phyloP scores from a whole-genome alignment of 441 rosid genomes.

The Adansonia madagascariensis region DNA sequence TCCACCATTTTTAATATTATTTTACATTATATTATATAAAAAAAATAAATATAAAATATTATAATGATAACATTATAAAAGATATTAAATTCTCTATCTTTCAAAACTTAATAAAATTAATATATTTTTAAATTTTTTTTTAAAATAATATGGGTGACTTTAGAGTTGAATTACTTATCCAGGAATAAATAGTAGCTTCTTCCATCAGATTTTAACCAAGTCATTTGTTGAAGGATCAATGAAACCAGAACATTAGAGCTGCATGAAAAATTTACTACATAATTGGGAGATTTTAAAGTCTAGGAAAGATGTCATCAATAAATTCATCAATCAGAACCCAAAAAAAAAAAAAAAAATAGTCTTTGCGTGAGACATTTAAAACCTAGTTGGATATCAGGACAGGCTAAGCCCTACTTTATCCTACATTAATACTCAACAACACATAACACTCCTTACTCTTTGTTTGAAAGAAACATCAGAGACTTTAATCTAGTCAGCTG shows the following conservation, averaged over 20 bases:
- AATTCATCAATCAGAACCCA: not conserved
- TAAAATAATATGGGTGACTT: too few species aligned
- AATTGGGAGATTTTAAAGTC: not conserved
- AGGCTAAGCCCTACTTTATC: conserved; percentile 25
- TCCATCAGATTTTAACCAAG: not conserved
- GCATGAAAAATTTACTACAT: not conserved
- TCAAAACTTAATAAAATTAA: too few species aligned
- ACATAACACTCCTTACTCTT: not conserved
- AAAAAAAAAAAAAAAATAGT: not conserved
- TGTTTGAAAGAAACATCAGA: conserved; percentile 20
- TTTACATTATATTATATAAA: too few species aligned
- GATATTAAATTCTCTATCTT: too few species aligned
- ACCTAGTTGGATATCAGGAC: conserved; percentile 24
- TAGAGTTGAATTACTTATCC: too few species aligned
- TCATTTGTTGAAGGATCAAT: not conserved
- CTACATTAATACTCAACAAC: conserved; percentile 24
- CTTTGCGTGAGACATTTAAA: conserved; percentile 11
- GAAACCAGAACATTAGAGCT: not conserved
- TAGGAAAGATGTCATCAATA: not conserved
- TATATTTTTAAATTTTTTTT: too few species aligned
- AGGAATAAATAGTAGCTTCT: too few species aligned
- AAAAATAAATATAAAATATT: too few species aligned
- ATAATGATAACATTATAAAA: too few species aligned
- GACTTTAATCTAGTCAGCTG: conserved; percentile 21
- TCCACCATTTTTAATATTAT: too few species aligned